These are phyloP conservation scores for Aureobasidium sp. DNA, from an alignment of 2,329 filamentous ascomycete species.

Conservation along the genomic window DNA sequence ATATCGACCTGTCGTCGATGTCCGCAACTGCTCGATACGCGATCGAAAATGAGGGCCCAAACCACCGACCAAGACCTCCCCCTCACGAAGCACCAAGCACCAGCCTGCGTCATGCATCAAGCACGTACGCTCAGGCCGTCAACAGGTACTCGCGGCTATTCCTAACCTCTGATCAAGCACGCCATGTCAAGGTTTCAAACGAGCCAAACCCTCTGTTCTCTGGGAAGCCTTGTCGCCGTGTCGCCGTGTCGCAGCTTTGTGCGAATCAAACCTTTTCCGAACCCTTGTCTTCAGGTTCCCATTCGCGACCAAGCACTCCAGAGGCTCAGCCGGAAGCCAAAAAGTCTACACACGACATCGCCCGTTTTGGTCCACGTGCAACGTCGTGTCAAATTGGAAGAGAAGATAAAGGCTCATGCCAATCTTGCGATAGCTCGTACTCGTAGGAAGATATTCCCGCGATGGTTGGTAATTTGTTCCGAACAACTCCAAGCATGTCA, in stretches of 20 bases:
- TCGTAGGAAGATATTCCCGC: not conserved
- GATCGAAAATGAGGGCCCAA: constrained; percentile 1
- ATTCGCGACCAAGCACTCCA: constrained; percentile 10
- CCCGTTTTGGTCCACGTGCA: constrained; percentile 4
- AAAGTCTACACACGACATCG: constrained; percentile 4
- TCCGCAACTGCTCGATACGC: not conserved
- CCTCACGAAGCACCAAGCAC: not conserved
- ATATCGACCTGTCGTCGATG: constrained; percentile 1
- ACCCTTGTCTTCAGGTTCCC: not conserved
- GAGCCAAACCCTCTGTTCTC: not conserved
- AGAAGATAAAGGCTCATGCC: not conserved
- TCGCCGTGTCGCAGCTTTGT: not conserved
- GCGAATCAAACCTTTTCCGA: constrained; percentile 8
- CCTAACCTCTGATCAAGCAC: constrained; percentile 1
- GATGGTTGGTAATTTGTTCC: not conserved
- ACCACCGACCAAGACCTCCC: constrained; percentile 1
- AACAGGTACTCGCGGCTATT: not conserved
- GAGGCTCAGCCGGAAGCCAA: constrained; percentile 4
- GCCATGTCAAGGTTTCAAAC: constrained; percentile 11
- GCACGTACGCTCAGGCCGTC: constrained; percentile 4
- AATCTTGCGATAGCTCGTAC: not conserved
- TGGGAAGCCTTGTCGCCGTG: not conserved
- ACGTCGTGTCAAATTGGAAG: constrained; percentile 2
- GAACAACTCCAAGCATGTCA: not conserved
- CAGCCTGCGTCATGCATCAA: constrained; percentile 6